Evolutionary conservation across 768 basidiomycete species (phyloP), one percentile per base, ranked within the genome.

Genomic region (Trametes meyenii): DNA sequence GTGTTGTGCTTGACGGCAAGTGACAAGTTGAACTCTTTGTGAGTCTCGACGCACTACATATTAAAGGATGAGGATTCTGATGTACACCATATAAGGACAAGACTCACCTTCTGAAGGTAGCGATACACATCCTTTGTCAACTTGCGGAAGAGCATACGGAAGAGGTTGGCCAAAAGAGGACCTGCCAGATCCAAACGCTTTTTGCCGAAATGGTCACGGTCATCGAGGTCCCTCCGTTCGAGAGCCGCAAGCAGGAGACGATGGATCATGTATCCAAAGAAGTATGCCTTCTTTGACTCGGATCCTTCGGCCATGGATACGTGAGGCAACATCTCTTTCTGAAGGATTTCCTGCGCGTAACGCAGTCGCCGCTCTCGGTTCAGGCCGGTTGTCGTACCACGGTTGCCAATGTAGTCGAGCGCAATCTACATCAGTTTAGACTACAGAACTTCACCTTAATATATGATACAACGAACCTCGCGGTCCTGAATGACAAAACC

Each of bases 201-300:
- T 77, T 98, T 98, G 55, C 97, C 97, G 67, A 98, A 98, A 76
- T 99, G 97, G 77, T 99, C 97, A 78, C 97, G 93, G 76, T 99
- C 97, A 72, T 99, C 97, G 24, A 99, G 80, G 69, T 99, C 97
- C 68, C 97, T 83, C 46, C 97, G 83, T 72, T 98, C 96, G 68
- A 99, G 75, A 13, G 95, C 95, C 23, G 97, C 97, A 19, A 97
- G 85, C 0, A 98, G 79, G 26, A 99, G 82, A 62, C 97, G 89
- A 76, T 98, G 96, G 35, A 98, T 94, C 96, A 99, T 99, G 76
- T 98, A 98, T 11, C 97, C 97, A 65, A 98, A 94, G 83, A 98
- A 99, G 76, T 95, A 98, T 1, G 97, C 97, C 75, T 99, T 99
- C 80, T 97, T 97, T 24, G 92, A 94, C 75, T 96, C 94, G 6